Evolutionary conservation across 2,329 filamentous ascomycete genomes (phyloP).

Genomic region (Colletotrichum cordylinicola): DNA sequence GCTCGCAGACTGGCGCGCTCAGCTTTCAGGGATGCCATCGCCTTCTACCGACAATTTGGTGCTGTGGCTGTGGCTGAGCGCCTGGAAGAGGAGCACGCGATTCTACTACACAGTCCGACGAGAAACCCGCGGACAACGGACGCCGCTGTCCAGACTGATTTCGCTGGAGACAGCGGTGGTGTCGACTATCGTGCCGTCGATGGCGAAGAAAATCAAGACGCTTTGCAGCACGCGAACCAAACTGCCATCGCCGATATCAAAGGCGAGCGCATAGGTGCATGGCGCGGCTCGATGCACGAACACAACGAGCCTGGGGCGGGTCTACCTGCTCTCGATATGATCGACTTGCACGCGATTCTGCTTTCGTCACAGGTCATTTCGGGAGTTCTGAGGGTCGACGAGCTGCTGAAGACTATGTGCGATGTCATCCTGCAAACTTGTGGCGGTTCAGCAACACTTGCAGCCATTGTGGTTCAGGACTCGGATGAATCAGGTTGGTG

Average conservation of each 20-base stretch:
- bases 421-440: constrained; percentile 82
- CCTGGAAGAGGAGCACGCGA: constrained; percentile 71
- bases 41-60: constrained; percentile 71
- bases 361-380: constrained; percentile 82
- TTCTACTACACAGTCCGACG: constrained; percentile 68
- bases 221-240: constrained; percentile 47
- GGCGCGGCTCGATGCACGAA: constrained; percentile 63
- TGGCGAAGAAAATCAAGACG: constrained; percentile 47
- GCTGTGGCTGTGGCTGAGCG: constrained; percentile 72
- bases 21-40: constrained; percentile 71
- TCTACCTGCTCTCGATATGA: constrained; percentile 80
- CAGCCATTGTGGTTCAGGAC: constrained; percentile 77
- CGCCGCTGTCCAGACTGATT: constrained; percentile 73
- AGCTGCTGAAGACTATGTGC: constrained; percentile 80
- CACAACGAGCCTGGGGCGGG: constrained; percentile 64
- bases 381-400: constrained; percentile 77
- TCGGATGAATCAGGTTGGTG: constrained; percentile 69
- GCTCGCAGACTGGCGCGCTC: constrained; percentile 72
- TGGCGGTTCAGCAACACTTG: constrained; percentile 71
- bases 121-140: constrained; percentile 66
- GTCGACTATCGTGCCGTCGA: constrained; percentile 57
- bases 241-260: constrained; percentile 53
- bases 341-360: constrained; percentile 79
- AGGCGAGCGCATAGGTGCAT: constrained; percentile 66
- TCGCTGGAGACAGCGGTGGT: constrained; percentile 61